Conservation (phyloP, 345 rosid genomes). For the Physaria fendleri region DNA sequence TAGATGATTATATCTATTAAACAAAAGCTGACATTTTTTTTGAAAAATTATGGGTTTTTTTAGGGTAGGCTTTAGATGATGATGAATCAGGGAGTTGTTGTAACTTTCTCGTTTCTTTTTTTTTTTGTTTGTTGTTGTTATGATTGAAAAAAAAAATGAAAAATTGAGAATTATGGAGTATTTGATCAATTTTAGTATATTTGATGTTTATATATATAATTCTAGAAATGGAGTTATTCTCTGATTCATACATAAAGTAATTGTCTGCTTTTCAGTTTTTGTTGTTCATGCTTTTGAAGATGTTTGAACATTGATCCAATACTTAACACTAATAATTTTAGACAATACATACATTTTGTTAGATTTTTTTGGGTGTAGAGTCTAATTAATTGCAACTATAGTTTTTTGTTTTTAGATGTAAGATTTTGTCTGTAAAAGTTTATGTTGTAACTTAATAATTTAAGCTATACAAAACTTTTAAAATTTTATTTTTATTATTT, state of each 20-base stretch:
- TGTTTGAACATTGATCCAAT: neutral
- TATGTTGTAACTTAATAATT: too few relatives aligned
- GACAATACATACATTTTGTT: neutral
- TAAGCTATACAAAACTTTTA: too few relatives aligned
- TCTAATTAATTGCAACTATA: too few relatives aligned
- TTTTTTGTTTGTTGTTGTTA: neutral
- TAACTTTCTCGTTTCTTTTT: neutral
- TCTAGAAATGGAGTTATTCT: slow-evolving; percentile 32
- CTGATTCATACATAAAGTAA: slow-evolving; percentile 27
- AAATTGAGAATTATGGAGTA: neutral
- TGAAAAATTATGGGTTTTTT: slow-evolving; percentile 14
- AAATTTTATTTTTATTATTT: too few relatives aligned
- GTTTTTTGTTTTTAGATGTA: too few relatives aligned
- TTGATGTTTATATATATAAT: slow-evolving; percentile 20
- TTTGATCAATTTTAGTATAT: slow-evolving; percentile 7
- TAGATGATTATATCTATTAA: slow-evolving; percentile 37
- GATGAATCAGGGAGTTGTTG: slow-evolving; percentile 32
- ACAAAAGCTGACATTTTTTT: slow-evolving; percentile 15
- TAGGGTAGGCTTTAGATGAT: slow-evolving; percentile 23
- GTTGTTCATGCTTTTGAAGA: slow-evolving; percentile 18
- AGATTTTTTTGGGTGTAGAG: neutral
- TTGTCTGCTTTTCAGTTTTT: slow-evolving; percentile 31
- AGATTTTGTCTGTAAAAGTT: too few relatives aligned
- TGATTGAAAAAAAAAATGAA: neutral
- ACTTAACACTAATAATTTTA: neutral